Evolutionary conservation across 805 yeast genomes (phyloP).

Genomic region (Metschnikowia henanensis): DNA sequence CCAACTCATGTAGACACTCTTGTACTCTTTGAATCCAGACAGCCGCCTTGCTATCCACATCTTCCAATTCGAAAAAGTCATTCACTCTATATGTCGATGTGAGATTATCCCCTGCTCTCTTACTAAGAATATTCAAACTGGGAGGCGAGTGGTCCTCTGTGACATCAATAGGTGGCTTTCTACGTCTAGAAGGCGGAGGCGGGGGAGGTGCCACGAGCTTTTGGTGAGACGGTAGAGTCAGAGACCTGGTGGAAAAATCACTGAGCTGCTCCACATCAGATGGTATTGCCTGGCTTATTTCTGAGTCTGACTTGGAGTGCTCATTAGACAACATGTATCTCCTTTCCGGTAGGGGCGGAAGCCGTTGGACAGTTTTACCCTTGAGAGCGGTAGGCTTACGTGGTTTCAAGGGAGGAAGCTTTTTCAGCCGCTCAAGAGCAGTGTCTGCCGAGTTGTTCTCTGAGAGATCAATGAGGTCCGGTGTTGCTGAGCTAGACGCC

Average conservation of each 20-base stretch:
- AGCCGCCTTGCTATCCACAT: conserved; percentile 38
- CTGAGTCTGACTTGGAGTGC: conserved; percentile 3
- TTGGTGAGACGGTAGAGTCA: conserved; percentile 1
- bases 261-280: neutral
- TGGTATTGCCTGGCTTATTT: neutral
- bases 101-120: conserved; percentile 25
- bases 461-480: conserved; percentile 40
- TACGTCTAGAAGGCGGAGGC: conserved; percentile 33
- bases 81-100: conserved; percentile 25
- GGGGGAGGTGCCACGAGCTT: conserved; percentile 12
- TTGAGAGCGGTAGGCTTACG: conserved; percentile 44
- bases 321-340: conserved; percentile 10
- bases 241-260: neutral
- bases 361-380: conserved; percentile 28
- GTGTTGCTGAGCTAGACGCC: conserved; percentile 11
- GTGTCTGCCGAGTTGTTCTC: conserved; percentile 17
- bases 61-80: conserved; percentile 32
- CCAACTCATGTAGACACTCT: conserved; percentile 27
- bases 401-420: conserved; percentile 47
- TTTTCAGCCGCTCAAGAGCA: conserved; percentile 10
- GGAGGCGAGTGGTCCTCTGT: neutral
- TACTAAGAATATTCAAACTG: conserved; percentile 1
- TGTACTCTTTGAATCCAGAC: conserved; percentile 37
- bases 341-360: conserved; percentile 37
- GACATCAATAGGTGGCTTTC: conserved; percentile 8